Percentiles rank a stretch among this genome's conserved stretches.
Conservation (phyloP, 805 yeast genomes). For the Torulaspora indica region DNA sequence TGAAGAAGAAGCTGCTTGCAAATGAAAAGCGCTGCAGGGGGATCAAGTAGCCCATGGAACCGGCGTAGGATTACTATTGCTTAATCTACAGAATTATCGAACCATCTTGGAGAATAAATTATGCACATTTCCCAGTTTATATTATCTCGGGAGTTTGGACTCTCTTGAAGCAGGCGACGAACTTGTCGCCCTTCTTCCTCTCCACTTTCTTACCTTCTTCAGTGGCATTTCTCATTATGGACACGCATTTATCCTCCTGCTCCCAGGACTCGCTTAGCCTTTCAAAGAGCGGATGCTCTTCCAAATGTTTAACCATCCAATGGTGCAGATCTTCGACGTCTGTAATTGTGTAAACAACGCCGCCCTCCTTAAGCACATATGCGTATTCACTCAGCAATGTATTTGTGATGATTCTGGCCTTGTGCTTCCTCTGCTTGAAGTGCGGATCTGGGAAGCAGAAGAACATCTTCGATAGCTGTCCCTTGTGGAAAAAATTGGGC, state of each 20-base stretch:
- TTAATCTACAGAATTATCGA: neutral
- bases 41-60: neutral
- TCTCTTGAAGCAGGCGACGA: conserved; percentile 80
- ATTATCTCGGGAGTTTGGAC: conserved; percentile 49
- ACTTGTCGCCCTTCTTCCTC: conserved; percentile 83
- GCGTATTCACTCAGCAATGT: conserved; percentile 91
- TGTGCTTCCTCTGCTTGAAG: conserved; percentile 94
- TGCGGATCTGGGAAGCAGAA: conserved; percentile 99
- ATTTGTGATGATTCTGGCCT: conserved; percentile 90
- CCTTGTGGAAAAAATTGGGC: conserved; percentile 85
- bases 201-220: conserved; percentile 97
- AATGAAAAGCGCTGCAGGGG: conserved; percentile 3
- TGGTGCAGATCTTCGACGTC: conserved; percentile 89
- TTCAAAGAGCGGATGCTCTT: conserved; percentile 86
- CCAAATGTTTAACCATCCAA: conserved; percentile 94
- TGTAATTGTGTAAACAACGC: conserved; percentile 88
- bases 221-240: conserved; percentile 84
- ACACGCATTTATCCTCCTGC: conserved; percentile 69
- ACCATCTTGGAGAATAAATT: too few species aligned
- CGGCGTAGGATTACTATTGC: neutral
- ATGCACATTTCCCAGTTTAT: conserved; percentile 1
- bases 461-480: conserved; percentile 84
- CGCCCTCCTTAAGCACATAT: conserved; percentile 78
- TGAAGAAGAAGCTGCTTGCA: conserved; percentile 32
- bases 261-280: conserved; percentile 80